Evolutionary conservation across 2,329 filamentous ascomycete genomes (phyloP).

Genomic region (Ceratocystis huliohia): DNA sequence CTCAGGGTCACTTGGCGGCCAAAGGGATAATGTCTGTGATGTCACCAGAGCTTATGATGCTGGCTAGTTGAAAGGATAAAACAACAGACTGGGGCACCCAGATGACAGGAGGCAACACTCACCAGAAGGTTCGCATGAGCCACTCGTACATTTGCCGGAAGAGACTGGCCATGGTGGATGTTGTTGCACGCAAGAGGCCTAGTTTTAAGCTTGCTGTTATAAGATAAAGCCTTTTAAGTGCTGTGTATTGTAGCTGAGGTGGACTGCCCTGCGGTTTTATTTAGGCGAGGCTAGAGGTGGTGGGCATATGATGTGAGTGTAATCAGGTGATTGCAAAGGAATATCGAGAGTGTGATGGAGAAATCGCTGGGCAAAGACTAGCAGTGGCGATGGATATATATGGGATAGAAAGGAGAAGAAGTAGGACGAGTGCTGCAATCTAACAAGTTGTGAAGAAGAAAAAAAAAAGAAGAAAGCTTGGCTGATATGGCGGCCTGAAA

Average conservation of each 20-base stretch:
- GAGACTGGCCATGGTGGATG: slow-evolving; percentile 64
- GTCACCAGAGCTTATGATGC: neutral
- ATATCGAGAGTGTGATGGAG: neutral
- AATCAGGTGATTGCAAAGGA: neutral
- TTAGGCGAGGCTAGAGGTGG: neutral
- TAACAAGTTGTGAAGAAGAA: neutral
- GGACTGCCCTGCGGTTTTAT: neutral
- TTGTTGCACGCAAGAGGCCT: slow-evolving; percentile 14
- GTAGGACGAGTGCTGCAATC: neutral
- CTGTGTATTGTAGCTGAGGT: neutral
- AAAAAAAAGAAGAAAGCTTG: neutral
- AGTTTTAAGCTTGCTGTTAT: neutral
- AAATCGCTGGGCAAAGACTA: neutral
- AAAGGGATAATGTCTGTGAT: neutral
- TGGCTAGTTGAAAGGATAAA: neutral
- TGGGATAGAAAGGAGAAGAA: neutral
- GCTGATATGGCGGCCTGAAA: neutral
- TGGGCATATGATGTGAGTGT: neutral
- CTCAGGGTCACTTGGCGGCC: neutral
- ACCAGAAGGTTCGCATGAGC: slow-evolving; percentile 97
- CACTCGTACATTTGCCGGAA: slow-evolving; percentile 96
- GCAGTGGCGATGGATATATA: neutral
- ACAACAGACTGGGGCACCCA: neutral
- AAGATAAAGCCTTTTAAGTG: neutral
- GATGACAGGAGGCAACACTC: slow-evolving; percentile 29